Evolutionary conservation across 2,329 filamentous ascomycete genomes (phyloP).

Genomic region (Boeremia lycopersici): DNA sequence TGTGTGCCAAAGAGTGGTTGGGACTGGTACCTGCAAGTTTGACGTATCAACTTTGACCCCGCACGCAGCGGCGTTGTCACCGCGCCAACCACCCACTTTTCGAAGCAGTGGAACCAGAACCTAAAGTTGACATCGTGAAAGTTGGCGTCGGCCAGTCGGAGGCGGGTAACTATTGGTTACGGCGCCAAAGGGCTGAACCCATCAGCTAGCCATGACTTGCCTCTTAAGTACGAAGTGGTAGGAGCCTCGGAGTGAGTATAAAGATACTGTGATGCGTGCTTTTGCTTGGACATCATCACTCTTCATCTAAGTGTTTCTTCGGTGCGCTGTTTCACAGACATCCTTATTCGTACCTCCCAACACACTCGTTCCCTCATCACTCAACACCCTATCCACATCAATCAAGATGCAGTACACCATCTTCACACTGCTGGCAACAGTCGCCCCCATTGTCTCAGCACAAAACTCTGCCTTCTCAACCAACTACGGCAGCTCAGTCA

Average conservation of each 20-base stretch:
- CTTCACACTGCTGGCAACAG: slow-evolving; percentile 20
- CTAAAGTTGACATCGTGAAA: not conserved
- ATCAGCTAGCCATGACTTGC: slow-evolving; percentile 4
- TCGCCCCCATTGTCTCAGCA: slow-evolving; percentile 17
- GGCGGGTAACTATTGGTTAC: slow-evolving; percentile 5
- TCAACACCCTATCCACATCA: not conserved
- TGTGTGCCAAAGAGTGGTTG: not conserved
- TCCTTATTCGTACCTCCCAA: not conserved
- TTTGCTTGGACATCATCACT: not conserved
- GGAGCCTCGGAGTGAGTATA: slow-evolving; percentile 5
- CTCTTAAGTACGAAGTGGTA: not conserved
- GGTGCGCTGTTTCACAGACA: too few relatives aligned
- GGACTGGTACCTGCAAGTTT: not conserved
- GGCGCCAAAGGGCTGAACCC: slow-evolving; percentile 4
- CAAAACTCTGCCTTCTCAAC: slow-evolving; percentile 9
- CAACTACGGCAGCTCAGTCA: slow-evolving; percentile 10
- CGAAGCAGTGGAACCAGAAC: not conserved
- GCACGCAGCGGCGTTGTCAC: not conserved
- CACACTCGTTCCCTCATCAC: not conserved
- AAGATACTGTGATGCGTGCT: not conserved
- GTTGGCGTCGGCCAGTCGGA: not conserved
- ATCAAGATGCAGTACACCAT: slow-evolving; percentile 25
- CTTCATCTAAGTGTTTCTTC: not conserved
- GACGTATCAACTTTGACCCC: not conserved
- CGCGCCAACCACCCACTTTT: slow-evolving; percentile 4